Evolutionary conservation across 1,284 basidiomycete species (phyloP), one percentile per base, ranked within the genome.

Genomic region (Serendipita sp.): DNA sequence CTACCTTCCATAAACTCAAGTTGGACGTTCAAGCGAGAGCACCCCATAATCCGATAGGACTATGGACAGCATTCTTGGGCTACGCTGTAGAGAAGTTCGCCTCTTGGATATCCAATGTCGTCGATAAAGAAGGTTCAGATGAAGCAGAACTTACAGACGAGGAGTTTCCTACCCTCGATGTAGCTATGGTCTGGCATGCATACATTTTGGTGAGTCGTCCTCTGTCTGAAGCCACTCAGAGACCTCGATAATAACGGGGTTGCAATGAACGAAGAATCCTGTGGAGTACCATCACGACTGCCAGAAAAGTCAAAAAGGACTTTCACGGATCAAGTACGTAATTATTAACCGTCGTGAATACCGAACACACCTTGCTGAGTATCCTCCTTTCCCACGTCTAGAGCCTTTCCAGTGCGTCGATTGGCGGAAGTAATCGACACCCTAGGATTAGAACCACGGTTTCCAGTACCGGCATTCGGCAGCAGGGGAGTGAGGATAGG

Each of bases 141-240:
- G 34, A 30, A 10, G 6, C 22, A n/a, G 53, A 58, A n/a, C 53
- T 58, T 10, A 8, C 8, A 10, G 53, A 58, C 10, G 53, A 58
- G 17, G 53, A 58, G 22, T 58, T 58, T n/a, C 53, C 53, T 58
- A 58, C 53, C 15, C 53, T 58, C 8, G 53, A 58, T 35, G 53
- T 58, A 22, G 53, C 53, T n/a, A 58, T 58, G 53, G 53, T 58
- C 30, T 58, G 53, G 53, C 53, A 58, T 30, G 53, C 53, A 10
- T 58, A 58, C 30, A 58, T 58, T 34, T 26, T 58, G 29, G 53
- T 58, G 30, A 26, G 53, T 58, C 26, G 8, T 22, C 53, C n/a
- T 58, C 45, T 49, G 17, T n/a, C 45, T 6, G n/a, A n/a, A 22
- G 8, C 38, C 29, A 30, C 47, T 49, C 47, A 8, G 47, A 44